These are phyloP conservation scores for Holtermanniella nyarrowii DNA, from an alignment of 768 basidiomycete species.

Conservation along the genomic window DNA sequence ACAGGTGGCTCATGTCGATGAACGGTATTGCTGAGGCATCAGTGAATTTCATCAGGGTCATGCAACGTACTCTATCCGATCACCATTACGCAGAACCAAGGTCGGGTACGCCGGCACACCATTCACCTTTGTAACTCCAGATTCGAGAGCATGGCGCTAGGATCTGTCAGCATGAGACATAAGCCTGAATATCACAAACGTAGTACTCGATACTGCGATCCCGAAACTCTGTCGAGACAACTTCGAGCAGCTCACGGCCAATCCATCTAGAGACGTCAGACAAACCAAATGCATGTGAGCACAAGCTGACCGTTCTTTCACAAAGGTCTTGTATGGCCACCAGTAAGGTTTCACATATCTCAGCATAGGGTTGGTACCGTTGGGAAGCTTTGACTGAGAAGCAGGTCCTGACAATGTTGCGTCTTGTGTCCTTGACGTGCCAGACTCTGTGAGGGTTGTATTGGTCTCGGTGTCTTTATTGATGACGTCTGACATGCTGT, in stretches of 20 bases:
- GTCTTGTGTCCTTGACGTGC: neutral
- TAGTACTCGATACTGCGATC: conserved; percentile 93
- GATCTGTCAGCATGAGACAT: neutral
- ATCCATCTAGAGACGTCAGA: conserved; percentile 60
- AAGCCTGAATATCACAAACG: conserved; percentile 48
- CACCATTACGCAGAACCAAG: conserved; percentile 71
- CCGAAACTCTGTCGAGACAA: conserved; percentile 86
- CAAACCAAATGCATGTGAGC: neutral
- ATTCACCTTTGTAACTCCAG: conserved; percentile 91
- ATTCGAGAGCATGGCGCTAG: conserved; percentile 64
- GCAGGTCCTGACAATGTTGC: neutral
- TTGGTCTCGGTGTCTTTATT: neutral
- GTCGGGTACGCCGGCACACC: conserved; percentile 72
- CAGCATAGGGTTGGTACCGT: conserved; percentile 47
- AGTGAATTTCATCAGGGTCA: conserved; percentile 1
- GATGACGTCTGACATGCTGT: neutral
- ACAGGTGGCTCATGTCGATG: conserved; percentile 97
- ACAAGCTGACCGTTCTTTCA: conserved; percentile 54
- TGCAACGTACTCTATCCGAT: conserved; percentile 63
- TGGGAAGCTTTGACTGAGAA: conserved; percentile 13
- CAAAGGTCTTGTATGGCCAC: conserved; percentile 84
- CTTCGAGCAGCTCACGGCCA: conserved; percentile 74
- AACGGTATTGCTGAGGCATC: conserved; percentile 62
- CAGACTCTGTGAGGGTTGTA: neutral
- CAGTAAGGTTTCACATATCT: conserved; percentile 81